phyloP scores from a whole-genome alignment of 257 asterid genomes.

The Solanum habrochaites region DNA sequence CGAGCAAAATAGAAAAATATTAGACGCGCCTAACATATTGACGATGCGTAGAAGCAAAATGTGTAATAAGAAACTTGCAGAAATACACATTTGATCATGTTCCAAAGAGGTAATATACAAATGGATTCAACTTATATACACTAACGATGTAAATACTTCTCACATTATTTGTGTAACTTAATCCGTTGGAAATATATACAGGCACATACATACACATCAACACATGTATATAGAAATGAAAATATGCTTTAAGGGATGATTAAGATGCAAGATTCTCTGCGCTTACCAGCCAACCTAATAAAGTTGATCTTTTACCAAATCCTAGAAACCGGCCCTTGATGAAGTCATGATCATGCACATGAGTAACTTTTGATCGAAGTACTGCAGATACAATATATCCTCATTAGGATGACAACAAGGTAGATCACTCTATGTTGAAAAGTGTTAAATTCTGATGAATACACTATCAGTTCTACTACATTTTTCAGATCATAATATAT shows the following conservation, averaged over 20 bases:
- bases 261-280: background rate
- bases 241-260: background rate
- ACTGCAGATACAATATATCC: background rate
- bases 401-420: background rate
- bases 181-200: background rate
- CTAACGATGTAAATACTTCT: background rate
- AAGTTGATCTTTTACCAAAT: conserved; percentile 10
- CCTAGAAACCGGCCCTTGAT: conserved; percentile 34
- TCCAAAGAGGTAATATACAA: background rate
- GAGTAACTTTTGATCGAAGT: background rate
- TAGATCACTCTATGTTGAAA: background rate
- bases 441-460: background rate
- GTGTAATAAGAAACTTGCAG: background rate
- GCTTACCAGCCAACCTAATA: conserved; percentile 56
- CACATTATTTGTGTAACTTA: background rate
- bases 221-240: background rate
- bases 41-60: background rate
- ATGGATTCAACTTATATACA: background rate
- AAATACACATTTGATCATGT: background rate
- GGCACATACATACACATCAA: background rate
- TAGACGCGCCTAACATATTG: background rate
- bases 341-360: conserved; percentile 32
- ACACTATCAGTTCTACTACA: background rate
- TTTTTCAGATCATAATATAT: background rate
- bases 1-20: background rate